These are phyloP conservation scores for Boletus subcaerulescens DNA, from an alignment of 768 basidiomycete species.

Conservation along the genomic window DNA sequence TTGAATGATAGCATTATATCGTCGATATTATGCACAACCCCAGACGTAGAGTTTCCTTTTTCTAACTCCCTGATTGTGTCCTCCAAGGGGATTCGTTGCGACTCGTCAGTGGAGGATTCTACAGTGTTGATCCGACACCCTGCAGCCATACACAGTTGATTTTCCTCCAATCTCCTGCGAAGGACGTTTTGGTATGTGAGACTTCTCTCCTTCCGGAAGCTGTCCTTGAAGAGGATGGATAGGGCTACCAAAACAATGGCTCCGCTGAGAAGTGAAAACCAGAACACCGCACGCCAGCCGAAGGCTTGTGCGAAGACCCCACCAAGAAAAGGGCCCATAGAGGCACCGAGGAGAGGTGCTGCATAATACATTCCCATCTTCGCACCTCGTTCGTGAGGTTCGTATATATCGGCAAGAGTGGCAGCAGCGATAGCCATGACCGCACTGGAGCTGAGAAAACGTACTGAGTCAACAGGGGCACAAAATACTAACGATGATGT, in stretches of 20 bases:
- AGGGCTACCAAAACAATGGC: conserved; percentile 55
- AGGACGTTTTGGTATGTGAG: conserved; percentile 71
- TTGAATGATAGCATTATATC: conserved; percentile 53
- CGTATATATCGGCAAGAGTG: conserved; percentile 77
- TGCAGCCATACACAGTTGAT: conserved; percentile 7
- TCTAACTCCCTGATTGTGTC: background rate
- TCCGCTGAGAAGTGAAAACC: conserved; percentile 68
- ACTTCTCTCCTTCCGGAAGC: conserved; percentile 80
- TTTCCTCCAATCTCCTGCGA: conserved; percentile 37
- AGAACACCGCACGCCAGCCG: conserved; percentile 84
- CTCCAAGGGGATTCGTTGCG: conserved; percentile 3
- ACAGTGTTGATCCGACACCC: background rate
- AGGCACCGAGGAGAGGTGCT: conserved; percentile 71
- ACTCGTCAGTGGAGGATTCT: background rate
- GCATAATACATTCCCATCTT: conserved; percentile 84
- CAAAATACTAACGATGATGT: background rate
- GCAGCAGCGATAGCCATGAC: conserved; percentile 74
- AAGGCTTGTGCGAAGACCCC: conserved; percentile 63
- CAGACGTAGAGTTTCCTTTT: background rate
- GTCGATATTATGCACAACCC: conserved; percentile 6
- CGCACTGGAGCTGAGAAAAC: conserved; percentile 50
- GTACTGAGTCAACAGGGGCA: background rate
- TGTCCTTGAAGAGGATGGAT: conserved; percentile 71
- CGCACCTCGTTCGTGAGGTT: conserved; percentile 72
- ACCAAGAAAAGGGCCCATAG: conserved; percentile 67